Evolutionary conservation across 441 rosid genomes (phyloP), one percentile per base, ranked within the genome.

Genomic region (Gossypium davidsonii): DNA sequence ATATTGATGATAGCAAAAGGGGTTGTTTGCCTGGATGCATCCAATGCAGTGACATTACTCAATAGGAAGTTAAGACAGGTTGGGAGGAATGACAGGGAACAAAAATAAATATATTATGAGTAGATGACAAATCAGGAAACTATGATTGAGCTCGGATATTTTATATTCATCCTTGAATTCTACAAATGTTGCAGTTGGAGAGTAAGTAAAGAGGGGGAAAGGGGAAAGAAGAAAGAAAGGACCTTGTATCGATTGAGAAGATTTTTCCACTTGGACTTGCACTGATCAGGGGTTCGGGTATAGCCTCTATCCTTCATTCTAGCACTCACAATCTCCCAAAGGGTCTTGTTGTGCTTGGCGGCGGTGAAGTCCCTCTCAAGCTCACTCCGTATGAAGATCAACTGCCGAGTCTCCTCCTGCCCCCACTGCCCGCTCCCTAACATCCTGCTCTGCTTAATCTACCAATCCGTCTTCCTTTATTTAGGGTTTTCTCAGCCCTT

Each of bases 201-300:
- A 18, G 46, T 11, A 64, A 20, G 12, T 21, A 12, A 65, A 44
- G 28, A 0, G 31, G 18, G 51, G 6, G 8, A 56, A 14, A 62
- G 21, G 51, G 6, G 8, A 56, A 10, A 62, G 21, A 34, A 57
- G 0, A 10, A 51, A 31, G 20, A 25, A 25, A 8, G 44, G 76
- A 82, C 91, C 92, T 88, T 88, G 80, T 86, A 86, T 67, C 85
- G 88, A 74, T 82, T 85, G 72, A 83, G 56, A 46, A 88, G 88
- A 63, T 88, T 86, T 78, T 88, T 85, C 90, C 87, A 88, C 75
- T 88, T 86, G 81, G 87, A 86, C 70, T 86, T 86, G 58, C 90
- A 88, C 82, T 88, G 92, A 23, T 82, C 84, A 53, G 87, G 84
- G 26, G 87, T 80, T 71, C 88, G 80, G 25, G 70, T 26, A 60